A percentile compares a stretch with the other conserved stretches of the same genome.
These are phyloP conservation scores for Drechmeria coniospora DNA, from an alignment of 2,329 filamentous ascomycete genomes.

Conservation along the genomic window DNA sequence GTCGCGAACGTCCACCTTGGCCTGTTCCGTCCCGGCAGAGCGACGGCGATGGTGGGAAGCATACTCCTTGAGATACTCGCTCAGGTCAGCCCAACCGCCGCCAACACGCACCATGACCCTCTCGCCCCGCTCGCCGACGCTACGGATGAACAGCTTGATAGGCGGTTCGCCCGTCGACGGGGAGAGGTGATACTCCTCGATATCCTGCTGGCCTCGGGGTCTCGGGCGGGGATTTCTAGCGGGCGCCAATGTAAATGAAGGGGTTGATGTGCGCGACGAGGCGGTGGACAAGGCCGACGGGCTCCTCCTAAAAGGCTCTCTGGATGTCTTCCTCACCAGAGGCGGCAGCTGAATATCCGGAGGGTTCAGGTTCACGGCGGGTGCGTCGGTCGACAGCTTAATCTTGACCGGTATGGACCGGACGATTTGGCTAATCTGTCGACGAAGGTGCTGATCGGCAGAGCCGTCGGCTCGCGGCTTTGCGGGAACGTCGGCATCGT, in stretches of 20 bases:
- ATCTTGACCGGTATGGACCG: constrained; percentile 68
- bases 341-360: constrained; percentile 39
- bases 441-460: constrained; percentile 55
- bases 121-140: constrained; percentile 79
- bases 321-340: constrained; percentile 26
- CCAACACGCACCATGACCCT: constrained; percentile 96
- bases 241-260: constrained; percentile 55
- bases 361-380: constrained; percentile 38
- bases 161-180: constrained; percentile 71
- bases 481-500: too few species aligned
- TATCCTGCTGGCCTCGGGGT: constrained; percentile 48
- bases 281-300: constrained; percentile 35
- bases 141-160: constrained; percentile 86
- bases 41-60: constrained; percentile 80
- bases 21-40: constrained; percentile 28
- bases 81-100: constrained; percentile 94
- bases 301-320: constrained; percentile 29
- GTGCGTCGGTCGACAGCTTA: constrained; percentile 45
- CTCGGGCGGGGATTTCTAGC: constrained; percentile 36
- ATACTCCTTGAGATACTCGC: constrained; percentile 88
- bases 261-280: constrained; percentile 44
- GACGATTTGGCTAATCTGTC: constrained; percentile 67
- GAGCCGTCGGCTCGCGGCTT: constrained; percentile 18
- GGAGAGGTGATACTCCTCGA: constrained; percentile 84
- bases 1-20: constrained; percentile 45